A percentile compares a stretch with the other conserved stretches of the same genome.
Evolutionary conservation across 2,329 filamentous ascomycete species (phyloP).

Genomic region (Colletotrichum camelliae): DNA sequence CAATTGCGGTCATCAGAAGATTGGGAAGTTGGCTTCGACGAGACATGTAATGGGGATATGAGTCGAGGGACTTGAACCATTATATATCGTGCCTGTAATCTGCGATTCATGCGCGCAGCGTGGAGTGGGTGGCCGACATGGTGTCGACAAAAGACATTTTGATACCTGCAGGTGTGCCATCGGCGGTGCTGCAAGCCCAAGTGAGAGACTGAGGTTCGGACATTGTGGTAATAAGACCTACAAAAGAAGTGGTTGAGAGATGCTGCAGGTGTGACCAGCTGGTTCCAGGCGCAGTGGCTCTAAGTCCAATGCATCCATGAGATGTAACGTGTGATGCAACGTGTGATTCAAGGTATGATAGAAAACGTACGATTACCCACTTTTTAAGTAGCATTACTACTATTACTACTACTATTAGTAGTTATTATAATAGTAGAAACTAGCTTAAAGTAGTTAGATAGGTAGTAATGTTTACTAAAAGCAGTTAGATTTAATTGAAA

Average conservation of each 20-base stretch:
- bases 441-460: background rate
- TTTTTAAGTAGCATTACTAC: background rate
- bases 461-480: background rate
- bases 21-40: too few species aligned
- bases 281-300: fast-evolving
- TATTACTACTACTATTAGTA: background rate
- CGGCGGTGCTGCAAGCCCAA: background rate
- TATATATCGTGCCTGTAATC: background rate
- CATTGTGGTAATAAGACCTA: background rate
- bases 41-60: background rate
- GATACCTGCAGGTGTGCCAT: background rate
- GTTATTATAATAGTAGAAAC: background rate
- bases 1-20: background rate
- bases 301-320: background rate
- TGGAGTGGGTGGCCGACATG: background rate
- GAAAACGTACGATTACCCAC: background rate
- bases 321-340: background rate
- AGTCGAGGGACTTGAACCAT: background rate
- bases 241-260: too few species aligned
- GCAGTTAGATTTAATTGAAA: background rate
- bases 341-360: background rate
- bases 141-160: background rate
- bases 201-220: background rate
- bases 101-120: background rate
- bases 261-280: background rate